Evolutionary conservation across 2,329 filamentous ascomycete genomes (phyloP).

Genomic region (Tolypocladium ophioglossoides): DNA sequence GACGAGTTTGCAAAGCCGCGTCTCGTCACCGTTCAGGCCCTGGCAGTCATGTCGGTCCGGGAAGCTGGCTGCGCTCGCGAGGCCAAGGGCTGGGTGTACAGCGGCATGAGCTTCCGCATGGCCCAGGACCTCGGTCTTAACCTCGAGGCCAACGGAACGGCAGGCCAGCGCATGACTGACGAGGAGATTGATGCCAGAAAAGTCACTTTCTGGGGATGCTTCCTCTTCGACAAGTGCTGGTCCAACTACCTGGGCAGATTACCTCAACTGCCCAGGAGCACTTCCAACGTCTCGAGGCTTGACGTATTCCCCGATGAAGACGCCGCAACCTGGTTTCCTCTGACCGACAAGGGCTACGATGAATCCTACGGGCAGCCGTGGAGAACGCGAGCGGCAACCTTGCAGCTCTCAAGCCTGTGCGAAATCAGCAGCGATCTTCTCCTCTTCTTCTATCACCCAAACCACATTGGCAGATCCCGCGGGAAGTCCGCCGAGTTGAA

Average conservation of each 20-base stretch:
- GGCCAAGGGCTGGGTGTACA: slow-evolving; percentile 96
- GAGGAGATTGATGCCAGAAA: slow-evolving; percentile 80
- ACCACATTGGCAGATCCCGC: slow-evolving; percentile 47
- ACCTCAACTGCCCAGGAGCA: slow-evolving; percentile 71
- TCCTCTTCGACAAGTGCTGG: slow-evolving; percentile 98
- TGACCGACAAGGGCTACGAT: slow-evolving; percentile 73
- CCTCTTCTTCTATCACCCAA: slow-evolving; percentile 83
- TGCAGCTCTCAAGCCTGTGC: slow-evolving; percentile 74
- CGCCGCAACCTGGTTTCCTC: slow-evolving; percentile 74
- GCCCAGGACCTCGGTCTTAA: slow-evolving; percentile 89
- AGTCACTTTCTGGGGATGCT: slow-evolving; percentile 96
- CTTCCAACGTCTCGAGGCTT: slow-evolving; percentile 76
- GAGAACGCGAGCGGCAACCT: slow-evolving; percentile 67
- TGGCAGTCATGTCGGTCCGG: slow-evolving; percentile 90
- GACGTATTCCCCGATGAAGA: slow-evolving; percentile 90
- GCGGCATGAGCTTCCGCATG: slow-evolving; percentile 97
- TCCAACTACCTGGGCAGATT: slow-evolving; percentile 91
- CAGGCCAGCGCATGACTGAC: slow-evolving; percentile 54
- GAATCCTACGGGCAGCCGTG: slow-evolving; percentile 67
- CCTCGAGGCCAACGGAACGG: slow-evolving; percentile 62
- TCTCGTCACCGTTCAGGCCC: slow-evolving; percentile 82
- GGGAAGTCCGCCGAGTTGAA: slow-evolving; percentile 81
- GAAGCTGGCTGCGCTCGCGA: slow-evolving; percentile 92
- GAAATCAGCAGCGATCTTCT: slow-evolving; percentile 92
- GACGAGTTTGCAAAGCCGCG: slow-evolving; percentile 88